Percentiles rank a stretch among this genome's conserved stretches.
phyloP scores from a whole-genome alignment of 208 protist genomes.

The Borovskyia barvae region DNA sequence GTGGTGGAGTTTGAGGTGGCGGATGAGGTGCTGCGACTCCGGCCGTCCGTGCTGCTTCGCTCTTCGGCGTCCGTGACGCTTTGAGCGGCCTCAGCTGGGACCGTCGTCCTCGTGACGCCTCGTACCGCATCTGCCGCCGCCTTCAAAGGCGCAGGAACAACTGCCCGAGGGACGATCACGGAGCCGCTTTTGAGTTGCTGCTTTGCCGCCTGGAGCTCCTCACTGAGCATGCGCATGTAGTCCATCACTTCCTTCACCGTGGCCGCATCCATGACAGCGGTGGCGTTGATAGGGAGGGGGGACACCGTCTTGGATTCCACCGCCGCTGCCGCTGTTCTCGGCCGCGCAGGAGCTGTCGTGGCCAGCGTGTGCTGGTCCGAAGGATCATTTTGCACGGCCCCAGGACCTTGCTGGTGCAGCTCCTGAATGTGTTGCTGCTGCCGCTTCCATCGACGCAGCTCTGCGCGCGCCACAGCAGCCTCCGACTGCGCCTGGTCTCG shows the following conservation, averaged over 20 bases:
- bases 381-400: not conserved
- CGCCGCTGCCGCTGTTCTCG: not conserved
- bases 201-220: constrained; percentile 43
- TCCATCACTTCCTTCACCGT: constrained; percentile 43
- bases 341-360: not conserved
- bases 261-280: constrained; percentile 24
- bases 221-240: constrained; percentile 63
- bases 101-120: not conserved
- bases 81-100: not conserved
- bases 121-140: no score
- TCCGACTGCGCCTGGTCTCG: constrained; percentile 75
- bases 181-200: not conserved
- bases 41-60: not conserved
- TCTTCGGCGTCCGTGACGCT: not conserved
- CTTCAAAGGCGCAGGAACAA: no score
- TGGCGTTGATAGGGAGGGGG: no score
- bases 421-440: constrained; percentile 17
- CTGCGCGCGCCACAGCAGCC: constrained; percentile 62
- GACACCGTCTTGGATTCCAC: no score
- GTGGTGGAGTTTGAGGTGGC: no score
- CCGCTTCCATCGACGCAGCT: constrained; percentile 67
- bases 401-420: not conserved
- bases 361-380: not conserved
- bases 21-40: no score
- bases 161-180: no score